phyloP scores from a whole-genome alignment of 139 green algal species.

The Marvania coccoides region DNA sequence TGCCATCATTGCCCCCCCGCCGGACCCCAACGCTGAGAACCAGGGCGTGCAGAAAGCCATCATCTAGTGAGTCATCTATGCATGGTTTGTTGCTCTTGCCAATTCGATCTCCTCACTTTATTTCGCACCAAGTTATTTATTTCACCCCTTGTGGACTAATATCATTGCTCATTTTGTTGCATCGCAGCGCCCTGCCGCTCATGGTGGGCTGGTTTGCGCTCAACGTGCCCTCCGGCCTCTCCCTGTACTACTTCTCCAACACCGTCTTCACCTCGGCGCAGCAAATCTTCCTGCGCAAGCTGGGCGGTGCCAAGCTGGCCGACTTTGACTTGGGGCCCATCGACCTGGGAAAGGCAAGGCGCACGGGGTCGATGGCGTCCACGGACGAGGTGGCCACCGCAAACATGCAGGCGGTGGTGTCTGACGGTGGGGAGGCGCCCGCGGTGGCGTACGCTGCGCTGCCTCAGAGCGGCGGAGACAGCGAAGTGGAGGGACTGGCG shows the following conservation, averaged over 20 bases:
- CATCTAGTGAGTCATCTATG: background rate
- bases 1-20: slow-evolving; percentile 41
- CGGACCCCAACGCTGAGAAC: slow-evolving; percentile 63
- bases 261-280: slow-evolving; percentile 57
- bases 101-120: slow-evolving; percentile 4
- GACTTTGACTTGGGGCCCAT: slow-evolving; percentile 35
- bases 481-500: background rate
- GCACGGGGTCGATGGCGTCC: slow-evolving; percentile 16
- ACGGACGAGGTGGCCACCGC: background rate
- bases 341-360: slow-evolving; percentile 35
- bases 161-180: background rate
- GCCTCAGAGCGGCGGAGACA: background rate
- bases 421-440: background rate
- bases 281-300: slow-evolving; percentile 74
- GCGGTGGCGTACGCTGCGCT: background rate
- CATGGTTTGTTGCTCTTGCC: background rate
- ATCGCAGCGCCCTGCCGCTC: slow-evolving; percentile 53
- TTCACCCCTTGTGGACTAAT: background rate
- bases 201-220: slow-evolving; percentile 87
- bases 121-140: background rate
- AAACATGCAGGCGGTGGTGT: background rate
- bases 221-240: slow-evolving; percentile 76
- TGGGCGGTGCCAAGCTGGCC: slow-evolving; percentile 50
- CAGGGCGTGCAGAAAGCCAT: slow-evolving; percentile 43
- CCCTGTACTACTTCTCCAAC: slow-evolving; percentile 90